These are phyloP conservation scores for Coprinopsis sp. DNA, from an alignment of 768 basidiomycete genomes.

Conservation along the genomic window DNA sequence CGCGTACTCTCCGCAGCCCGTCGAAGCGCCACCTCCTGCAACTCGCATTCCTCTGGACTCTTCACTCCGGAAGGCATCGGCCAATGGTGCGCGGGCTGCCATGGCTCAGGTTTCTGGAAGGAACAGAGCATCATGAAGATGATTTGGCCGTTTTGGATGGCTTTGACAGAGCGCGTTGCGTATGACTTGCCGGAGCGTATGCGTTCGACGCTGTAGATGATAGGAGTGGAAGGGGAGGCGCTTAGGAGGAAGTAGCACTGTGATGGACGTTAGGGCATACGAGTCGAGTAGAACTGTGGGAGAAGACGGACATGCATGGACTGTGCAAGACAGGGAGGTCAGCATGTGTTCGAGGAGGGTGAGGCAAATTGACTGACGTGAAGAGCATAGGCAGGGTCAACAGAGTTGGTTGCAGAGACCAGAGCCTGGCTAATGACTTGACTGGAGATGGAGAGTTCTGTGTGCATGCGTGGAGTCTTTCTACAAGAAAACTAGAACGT, in stretches of 20 bases:
- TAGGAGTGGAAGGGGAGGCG: constrained; percentile 67
- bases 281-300: neutral
- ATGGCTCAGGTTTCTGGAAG: constrained; percentile 75
- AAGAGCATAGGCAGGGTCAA: constrained; percentile 55
- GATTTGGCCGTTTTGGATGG: constrained; percentile 45
- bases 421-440: constrained; percentile 88
- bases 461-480: neutral
- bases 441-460: constrained; percentile 17
- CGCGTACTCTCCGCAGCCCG: constrained; percentile 30
- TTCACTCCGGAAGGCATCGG: constrained; percentile 58
- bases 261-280: neutral
- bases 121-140: constrained; percentile 70
- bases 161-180: constrained; percentile 59
- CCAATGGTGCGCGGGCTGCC: constrained; percentile 68
- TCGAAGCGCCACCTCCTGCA: constrained; percentile 43
- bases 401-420: constrained; percentile 74
- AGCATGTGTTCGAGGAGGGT: constrained; percentile 2
- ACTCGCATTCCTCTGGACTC: constrained; percentile 58
- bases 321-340: neutral
- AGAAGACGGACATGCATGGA: constrained; percentile 1
- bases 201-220: constrained; percentile 74
- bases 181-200: constrained; percentile 74
- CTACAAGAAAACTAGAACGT: constrained; percentile 12
- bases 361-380: constrained; percentile 48
- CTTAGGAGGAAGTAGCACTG: constrained; percentile 82